These are phyloP conservation scores for Hansenula sp. DNA, from an alignment of 1,139 yeast species.

Conservation along the genomic window DNA sequence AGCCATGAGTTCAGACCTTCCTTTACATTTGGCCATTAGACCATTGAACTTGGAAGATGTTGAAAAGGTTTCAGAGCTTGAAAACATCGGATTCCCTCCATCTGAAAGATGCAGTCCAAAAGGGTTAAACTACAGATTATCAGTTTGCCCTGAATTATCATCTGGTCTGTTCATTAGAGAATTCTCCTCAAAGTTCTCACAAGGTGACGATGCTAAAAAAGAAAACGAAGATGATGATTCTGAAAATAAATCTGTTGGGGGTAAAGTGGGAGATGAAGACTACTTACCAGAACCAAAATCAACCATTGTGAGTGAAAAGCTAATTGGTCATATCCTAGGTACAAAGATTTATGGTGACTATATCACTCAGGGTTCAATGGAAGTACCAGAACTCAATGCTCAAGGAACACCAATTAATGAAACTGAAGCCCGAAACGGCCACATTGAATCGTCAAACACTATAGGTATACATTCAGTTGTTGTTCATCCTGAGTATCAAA, in stretches of 20 bases:
- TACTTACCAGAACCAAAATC: conserved; percentile 45
- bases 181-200: conserved; percentile 33
- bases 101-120: conserved; percentile 64
- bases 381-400: conserved; percentile 39
- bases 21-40: conserved; percentile 71
- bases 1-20: conserved; percentile 28
- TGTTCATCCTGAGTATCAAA: conserved; percentile 75
- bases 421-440: conserved; percentile 50
- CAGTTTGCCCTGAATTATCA: conserved; percentile 84
- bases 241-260: conserved; percentile 6
- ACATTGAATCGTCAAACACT: conserved; percentile 66
- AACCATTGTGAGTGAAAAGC: conserved; percentile 55
- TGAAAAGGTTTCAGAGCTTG: conserved; percentile 57
- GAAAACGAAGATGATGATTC: conserved; percentile 24
- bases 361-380: conserved; percentile 70
- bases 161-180: conserved; percentile 82
- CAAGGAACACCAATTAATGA: conserved; percentile 24
- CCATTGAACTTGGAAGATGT: conserved; percentile 74
- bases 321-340: conserved; percentile 82
- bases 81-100: conserved; percentile 66
- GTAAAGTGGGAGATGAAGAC: conserved; percentile 30
- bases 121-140: conserved; percentile 65
- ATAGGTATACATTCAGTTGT: conserved; percentile 85
- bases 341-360: conserved; percentile 58
- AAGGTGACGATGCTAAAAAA: conserved; percentile 29